Evolutionary conservation across 2,329 filamentous ascomycete species (phyloP).

Genomic region (Calonectria hawksworthii): DNA sequence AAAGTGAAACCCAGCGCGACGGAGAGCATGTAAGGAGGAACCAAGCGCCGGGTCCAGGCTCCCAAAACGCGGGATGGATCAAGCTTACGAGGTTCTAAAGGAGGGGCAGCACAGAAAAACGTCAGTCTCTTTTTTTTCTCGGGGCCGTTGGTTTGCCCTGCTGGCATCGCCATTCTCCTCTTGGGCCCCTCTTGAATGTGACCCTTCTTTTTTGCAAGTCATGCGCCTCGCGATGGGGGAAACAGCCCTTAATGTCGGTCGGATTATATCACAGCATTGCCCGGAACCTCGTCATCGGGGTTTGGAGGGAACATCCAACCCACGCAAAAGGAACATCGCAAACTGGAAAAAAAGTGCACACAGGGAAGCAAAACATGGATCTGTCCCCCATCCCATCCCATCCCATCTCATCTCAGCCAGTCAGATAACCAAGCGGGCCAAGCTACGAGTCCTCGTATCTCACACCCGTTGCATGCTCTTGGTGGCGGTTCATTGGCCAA

Average conservation of each 20-base stretch:
- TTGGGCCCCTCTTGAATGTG: slow-evolving; percentile 22
- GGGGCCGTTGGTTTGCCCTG: background rate
- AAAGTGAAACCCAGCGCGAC: slow-evolving; percentile 42
- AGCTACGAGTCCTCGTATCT: slow-evolving; percentile 23
- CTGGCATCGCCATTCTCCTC: slow-evolving; percentile 18
- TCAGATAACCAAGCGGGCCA: slow-evolving; percentile 14
- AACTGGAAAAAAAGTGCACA: background rate
- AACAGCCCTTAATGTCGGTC: background rate
- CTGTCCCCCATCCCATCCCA: slow-evolving; percentile 19
- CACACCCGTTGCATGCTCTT: background rate
- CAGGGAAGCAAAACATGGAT: slow-evolving; percentile 17
- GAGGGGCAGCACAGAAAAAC: slow-evolving; percentile 17
- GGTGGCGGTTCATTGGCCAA: slow-evolving; percentile 18
- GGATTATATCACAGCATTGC: background rate
- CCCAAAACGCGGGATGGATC: slow-evolving; percentile 18
- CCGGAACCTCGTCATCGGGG: slow-evolving; percentile 2
- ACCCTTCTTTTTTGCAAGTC: slow-evolving; percentile 19
- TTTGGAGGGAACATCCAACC: background rate
- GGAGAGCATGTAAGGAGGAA: slow-evolving; percentile 31
- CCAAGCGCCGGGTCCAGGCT: slow-evolving; percentile 39
- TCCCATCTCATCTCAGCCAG: slow-evolving; percentile 23
- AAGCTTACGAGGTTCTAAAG: slow-evolving; percentile 23
- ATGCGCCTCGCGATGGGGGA: slow-evolving; percentile 13
- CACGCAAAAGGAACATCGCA: background rate
- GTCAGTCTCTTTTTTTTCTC: slow-evolving; percentile 2